Conservation (phyloP, 805 yeast genomes). For the Lachancea sp. region DNA sequence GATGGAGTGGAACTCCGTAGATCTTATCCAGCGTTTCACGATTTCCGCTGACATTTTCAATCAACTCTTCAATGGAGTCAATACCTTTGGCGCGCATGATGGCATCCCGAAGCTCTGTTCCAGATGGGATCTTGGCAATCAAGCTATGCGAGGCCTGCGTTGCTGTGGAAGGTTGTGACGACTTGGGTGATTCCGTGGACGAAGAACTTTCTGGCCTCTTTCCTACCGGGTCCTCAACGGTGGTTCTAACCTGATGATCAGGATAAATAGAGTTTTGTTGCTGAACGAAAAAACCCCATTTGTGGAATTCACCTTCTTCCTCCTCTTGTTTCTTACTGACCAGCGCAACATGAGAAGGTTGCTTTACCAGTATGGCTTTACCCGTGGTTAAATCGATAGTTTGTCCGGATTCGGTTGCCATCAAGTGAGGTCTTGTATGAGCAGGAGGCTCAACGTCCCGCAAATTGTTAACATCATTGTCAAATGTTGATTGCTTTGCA, state of each 20-base stretch:
- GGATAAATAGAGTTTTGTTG: constrained; percentile 43
- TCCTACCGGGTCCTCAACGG: constrained; percentile 1
- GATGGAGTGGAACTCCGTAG: constrained; percentile 31
- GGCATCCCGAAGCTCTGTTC: constrained; percentile 43
- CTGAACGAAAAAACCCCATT: constrained; percentile 76
- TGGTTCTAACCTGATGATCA: constrained; percentile 13
- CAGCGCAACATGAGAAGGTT: constrained; percentile 59
- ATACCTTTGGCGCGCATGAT: constrained; percentile 73
- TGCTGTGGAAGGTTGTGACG: constrained; percentile 12
- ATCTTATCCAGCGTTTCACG: constrained; percentile 46
- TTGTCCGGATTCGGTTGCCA: constrained; percentile 58
- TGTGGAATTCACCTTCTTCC: constrained; percentile 89
- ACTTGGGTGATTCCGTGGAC: constrained; percentile 5
- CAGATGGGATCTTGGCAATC: constrained; percentile 39
- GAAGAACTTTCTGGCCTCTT: constrained; percentile 5
- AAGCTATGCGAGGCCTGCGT: constrained; percentile 11
- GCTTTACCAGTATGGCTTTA: constrained; percentile 58
- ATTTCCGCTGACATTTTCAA: constrained; percentile 55
- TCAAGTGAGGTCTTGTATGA: constrained; percentile 51
- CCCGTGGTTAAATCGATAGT: constrained; percentile 66
- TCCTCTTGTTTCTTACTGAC: constrained; percentile 71
- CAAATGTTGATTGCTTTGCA: constrained; percentile 20
- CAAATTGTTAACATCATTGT: constrained; percentile 5
- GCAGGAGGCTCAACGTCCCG: constrained; percentile 5
- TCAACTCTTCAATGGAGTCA: constrained; percentile 59